Evolutionary conservation across 2,329 filamentous ascomycete species (phyloP).

Genomic region (Penicillium sp.): DNA sequence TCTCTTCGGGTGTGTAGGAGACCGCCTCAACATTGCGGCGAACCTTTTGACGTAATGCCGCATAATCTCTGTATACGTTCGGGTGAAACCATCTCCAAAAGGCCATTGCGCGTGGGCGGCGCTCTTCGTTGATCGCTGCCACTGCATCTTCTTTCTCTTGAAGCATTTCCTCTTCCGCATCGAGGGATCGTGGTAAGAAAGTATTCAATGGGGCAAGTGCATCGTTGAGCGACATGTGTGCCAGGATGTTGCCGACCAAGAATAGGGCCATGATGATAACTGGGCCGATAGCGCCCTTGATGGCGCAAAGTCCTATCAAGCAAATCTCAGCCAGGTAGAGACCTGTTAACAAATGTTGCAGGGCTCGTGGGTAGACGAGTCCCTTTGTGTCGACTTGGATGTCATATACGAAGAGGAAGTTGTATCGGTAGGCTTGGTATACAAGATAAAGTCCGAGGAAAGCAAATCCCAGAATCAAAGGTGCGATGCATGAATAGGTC

Average conservation of each 20-base stretch:
- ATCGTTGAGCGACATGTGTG: constrained; percentile 61
- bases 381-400: constrained; percentile 82
- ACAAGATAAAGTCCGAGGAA: constrained; percentile 75
- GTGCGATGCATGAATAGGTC: constrained; percentile 83
- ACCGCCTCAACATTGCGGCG: constrained; percentile 58
- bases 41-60: constrained; percentile 67
- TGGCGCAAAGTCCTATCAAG: constrained; percentile 79
- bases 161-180: constrained; percentile 54
- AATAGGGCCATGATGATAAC: constrained; percentile 75
- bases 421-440: constrained; percentile 87
- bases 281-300: constrained; percentile 63
- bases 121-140: constrained; percentile 22
- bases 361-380: constrained; percentile 78
- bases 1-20: constrained; percentile 61
- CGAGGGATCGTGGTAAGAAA: constrained; percentile 70
- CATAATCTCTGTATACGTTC: constrained; percentile 72
- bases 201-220: constrained; percentile 51
- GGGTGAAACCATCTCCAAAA: constrained; percentile 60
- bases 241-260: constrained; percentile 70
- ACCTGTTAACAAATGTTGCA: constrained; percentile 80
- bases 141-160: constrained; percentile 37
- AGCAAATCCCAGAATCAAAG: constrained; percentile 78
- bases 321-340: constrained; percentile 81
- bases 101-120: constrained; percentile 24
- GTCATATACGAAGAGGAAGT: constrained; percentile 82